Conservation (phyloP, 108 stramenopile genomes). For the Skeletonema tropicum region DNA sequence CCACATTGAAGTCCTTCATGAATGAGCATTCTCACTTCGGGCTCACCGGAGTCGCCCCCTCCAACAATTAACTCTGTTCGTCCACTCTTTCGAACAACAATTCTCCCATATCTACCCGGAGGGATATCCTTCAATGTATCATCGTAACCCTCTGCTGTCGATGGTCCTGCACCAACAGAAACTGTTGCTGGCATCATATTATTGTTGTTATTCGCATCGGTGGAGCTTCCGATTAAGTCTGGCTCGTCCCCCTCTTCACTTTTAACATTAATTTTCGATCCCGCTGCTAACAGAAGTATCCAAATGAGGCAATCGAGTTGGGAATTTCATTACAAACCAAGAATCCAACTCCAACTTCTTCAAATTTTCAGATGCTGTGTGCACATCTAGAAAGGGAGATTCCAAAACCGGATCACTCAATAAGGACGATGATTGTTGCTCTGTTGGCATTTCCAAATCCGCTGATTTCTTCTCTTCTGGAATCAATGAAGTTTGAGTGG, state of each 20-base stretch:
- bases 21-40: conserved; percentile 68
- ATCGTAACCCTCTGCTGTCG: conserved; percentile 53
- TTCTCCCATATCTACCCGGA: conserved; percentile 76
- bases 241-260: conserved; percentile 36
- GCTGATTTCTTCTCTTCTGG: conserved; percentile 37
- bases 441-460: conserved; percentile 16
- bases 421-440: conserved; percentile 9
- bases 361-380: conserved; percentile 10
- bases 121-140: conserved; percentile 60
- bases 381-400: conserved; percentile 54
- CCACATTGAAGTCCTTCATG: conserved; percentile 81
- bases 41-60: conserved; percentile 45
- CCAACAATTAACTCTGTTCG: conserved; percentile 75
- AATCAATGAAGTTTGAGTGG: neutral
- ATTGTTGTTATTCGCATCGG: neutral
- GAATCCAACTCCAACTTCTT: conserved; percentile 29
- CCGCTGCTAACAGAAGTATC: conserved; percentile 14
- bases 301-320: conserved; percentile 52
- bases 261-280: conserved; percentile 22
- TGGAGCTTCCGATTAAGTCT: conserved; percentile 29
- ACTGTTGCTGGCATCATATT: neutral
- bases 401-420: conserved; percentile 32
- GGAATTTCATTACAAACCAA: conserved; percentile 55
- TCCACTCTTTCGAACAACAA: conserved; percentile 83
- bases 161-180: neutral